Evolutionary conservation across 306 rosid species (phyloP).

Genomic region (Dryas alaskensis): DNA sequence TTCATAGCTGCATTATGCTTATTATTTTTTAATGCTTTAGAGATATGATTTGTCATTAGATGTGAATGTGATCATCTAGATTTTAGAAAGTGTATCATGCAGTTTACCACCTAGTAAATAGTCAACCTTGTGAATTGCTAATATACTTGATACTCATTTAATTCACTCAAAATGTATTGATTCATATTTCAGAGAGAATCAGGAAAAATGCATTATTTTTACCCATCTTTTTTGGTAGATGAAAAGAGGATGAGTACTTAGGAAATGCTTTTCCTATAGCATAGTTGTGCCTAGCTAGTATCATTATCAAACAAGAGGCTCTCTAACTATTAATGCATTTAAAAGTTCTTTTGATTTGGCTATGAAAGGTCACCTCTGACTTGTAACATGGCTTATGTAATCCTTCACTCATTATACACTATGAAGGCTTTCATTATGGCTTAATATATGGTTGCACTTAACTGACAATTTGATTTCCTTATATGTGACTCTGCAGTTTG

Average conservation of each 20-base stretch:
- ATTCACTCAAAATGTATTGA: not conserved
- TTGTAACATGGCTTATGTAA: too few species aligned
- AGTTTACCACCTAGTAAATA: not conserved
- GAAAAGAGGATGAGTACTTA: not conserved
- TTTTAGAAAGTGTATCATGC: constrained; percentile 7
- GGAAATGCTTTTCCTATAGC: not conserved
- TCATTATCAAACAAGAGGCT: not conserved
- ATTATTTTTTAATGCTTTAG: not conserved
- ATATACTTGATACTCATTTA: not conserved
- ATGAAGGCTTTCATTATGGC: not conserved
- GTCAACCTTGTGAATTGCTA: not conserved
- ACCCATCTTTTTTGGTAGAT: not conserved
- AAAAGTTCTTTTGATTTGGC: not conserved
- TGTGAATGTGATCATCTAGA: not conserved
- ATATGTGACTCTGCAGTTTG: constrained; percentile 68
- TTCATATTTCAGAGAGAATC: not conserved
- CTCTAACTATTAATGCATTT: not conserved
- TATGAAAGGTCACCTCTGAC: not conserved
- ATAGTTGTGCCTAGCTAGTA: not conserved
- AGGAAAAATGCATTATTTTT: not conserved
- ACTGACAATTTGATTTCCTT: constrained; percentile 13
- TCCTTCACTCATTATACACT: not conserved
- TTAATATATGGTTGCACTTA: constrained; percentile 15
- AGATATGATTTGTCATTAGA: not conserved
- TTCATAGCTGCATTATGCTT: constrained; percentile 2